Percentiles rank a stretch among this genome's conserved stretches.
These are phyloP conservation scores for Apiotrichum siamense DNA, from an alignment of 1,284 basidiomycete species.

Conservation along the genomic window DNA sequence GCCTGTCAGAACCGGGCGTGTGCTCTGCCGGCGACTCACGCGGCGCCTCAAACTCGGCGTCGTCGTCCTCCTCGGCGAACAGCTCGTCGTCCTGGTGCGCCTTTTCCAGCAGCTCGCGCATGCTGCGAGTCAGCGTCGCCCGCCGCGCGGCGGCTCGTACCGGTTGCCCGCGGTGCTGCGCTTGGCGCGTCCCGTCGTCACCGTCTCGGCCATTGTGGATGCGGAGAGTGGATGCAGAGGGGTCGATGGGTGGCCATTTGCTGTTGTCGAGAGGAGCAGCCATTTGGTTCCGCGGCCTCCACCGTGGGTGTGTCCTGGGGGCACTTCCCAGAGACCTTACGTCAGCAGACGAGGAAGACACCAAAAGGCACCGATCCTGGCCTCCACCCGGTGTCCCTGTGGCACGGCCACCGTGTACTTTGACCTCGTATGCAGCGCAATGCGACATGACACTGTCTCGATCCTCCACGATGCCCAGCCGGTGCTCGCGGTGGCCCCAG, in stretches of 20 bases:
- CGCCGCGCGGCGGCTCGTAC: slow-evolving; percentile 18
- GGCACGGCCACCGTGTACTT: too few species aligned
- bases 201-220: slow-evolving; percentile 24
- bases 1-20: neutral
- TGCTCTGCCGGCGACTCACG: slow-evolving; percentile 20
- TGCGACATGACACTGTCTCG: too few species aligned
- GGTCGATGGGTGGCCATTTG: neutral
- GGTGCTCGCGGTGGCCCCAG: too few species aligned
- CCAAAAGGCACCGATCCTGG: too few species aligned
- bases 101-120: slow-evolving; percentile 45
- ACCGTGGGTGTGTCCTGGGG: too few species aligned
- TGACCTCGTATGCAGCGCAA: too few species aligned
- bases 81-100: slow-evolving; percentile 40
- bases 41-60: slow-evolving; percentile 43
- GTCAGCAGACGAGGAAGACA: too few species aligned
- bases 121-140: slow-evolving; percentile 23
- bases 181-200: slow-evolving; percentile 36
- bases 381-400: too few species aligned
- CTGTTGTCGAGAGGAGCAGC: too few species aligned
- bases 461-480: too few species aligned
- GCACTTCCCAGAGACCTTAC: too few species aligned
- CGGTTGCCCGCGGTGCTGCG: slow-evolving; percentile 45
- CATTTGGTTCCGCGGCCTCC: neutral
- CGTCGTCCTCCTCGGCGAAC: slow-evolving; percentile 40
- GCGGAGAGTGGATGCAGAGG: neutral